Percentiles rank a stretch among this genome's conserved stretches.
These are phyloP conservation scores for Verticillium dahliae DNA, from an alignment of 2,329 filamentous ascomycete genomes.

Conservation along the genomic window DNA sequence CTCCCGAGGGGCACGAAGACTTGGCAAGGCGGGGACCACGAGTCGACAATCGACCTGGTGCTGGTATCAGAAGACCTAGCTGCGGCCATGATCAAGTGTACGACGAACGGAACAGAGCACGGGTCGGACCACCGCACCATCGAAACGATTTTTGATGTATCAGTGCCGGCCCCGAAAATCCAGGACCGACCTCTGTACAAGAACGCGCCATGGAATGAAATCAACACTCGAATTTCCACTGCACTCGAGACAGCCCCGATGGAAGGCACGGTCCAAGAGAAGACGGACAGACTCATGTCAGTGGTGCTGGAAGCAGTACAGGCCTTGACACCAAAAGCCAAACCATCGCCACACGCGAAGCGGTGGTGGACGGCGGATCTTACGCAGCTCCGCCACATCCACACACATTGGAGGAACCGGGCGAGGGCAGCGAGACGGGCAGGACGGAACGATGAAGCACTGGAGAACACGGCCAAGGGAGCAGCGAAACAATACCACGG, in stretches of 20 bases:
- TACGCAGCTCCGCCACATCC: conserved; percentile 3
- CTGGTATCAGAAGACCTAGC: conserved; percentile 15
- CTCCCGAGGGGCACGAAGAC: conserved; percentile 22
- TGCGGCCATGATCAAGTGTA: conserved; percentile 8
- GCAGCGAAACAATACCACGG: conserved; percentile 18
- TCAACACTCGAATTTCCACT: conserved; percentile 9
- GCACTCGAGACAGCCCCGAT: conserved; percentile 15
- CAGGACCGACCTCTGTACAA: conserved; percentile 14
- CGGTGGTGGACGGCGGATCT: conserved; percentile 20
- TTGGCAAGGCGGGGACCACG: conserved; percentile 16
- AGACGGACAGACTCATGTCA: conserved; percentile 2
- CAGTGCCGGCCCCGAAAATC: conserved; percentile 1
- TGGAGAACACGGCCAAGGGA: conserved; percentile 13
- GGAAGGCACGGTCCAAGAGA: conserved; percentile 1
- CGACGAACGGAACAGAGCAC: conserved; percentile 13
- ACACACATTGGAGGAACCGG: conserved; percentile 19
- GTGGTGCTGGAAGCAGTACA: not conserved
- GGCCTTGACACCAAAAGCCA: conserved; percentile 14
- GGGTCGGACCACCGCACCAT: conserved; percentile 23
- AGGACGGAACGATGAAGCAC: not conserved
- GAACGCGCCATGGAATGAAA: conserved; percentile 19
- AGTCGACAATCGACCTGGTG: conserved; percentile 18
- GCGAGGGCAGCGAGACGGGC: conserved; percentile 12
- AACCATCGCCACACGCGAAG: conserved; percentile 19
- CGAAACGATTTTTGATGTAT: conserved; percentile 20